Base-by-base conservation (phyloP, 2,329 filamentous ascomycete genomes). In the Aspergillus tamarii region DNA sequence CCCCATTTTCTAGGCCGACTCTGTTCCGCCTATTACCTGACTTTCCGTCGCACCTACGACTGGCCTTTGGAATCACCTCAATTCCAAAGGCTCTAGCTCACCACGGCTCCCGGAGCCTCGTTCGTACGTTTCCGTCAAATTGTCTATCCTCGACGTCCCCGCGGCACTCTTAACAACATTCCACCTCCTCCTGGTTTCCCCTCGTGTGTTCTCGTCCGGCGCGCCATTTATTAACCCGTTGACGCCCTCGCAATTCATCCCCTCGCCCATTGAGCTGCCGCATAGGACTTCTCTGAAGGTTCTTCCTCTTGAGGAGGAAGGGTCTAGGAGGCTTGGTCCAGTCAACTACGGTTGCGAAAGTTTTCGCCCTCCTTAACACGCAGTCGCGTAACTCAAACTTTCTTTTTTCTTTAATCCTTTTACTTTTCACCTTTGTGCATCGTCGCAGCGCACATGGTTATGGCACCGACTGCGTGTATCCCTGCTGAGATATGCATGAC, bases 291-390 rank as follows among this genome's bases (percentile, higher is more conserved):
- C 88, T 90, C 90, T 88, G 88, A 87, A 89, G 91, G 91, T 94
- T 96, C 94, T 98, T 98, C 94, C 94, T 97, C 94, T 95, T 85
- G 85, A 84, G 82, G 94, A 94, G 95, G 95, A 94, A 96, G 95
- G 95, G 93, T 97, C 93, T 91, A 93, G 91, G 91, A 94, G 93
- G 91, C 92, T 92, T 93, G 91, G 93, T 90, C 92, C 91, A 88
- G 89, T 90, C 87, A 90, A 86, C 86, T 87, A 91, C 87, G 92
- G 90, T 89, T 91, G 92, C 87, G 91, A 92, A 85, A 91, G 90
- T 84, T 96, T 94, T 85, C 91, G 92, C 88, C 95, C 95, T 82
- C 95, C 95, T 80, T 98, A 98, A 93, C 84, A 90, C 76, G 73
- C 74, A 74, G 72, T 74, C 69, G 72, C 71, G 69, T 73, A 64